Conservation (phyloP, 805 yeast species). For the Candida dajiaensis region DNA sequence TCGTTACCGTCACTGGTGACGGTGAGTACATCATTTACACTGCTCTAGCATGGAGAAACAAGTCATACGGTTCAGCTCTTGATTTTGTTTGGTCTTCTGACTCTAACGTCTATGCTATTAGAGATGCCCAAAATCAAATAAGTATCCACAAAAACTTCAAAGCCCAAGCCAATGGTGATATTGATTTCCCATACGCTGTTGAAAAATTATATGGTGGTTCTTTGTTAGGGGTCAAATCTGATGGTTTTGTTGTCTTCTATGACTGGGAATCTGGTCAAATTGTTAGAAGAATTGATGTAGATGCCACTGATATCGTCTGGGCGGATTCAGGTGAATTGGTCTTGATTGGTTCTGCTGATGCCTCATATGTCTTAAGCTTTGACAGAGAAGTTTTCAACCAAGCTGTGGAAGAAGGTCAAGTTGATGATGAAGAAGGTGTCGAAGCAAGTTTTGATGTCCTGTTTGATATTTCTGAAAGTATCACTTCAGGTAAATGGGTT, state of each 20-base stretch:
- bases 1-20: slow-evolving; percentile 95
- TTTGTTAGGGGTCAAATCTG: slow-evolving; percentile 78
- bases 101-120: slow-evolving; percentile 78
- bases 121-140: slow-evolving; percentile 61
- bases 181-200: slow-evolving; percentile 65
- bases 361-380: slow-evolving; percentile 73
- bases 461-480: slow-evolving; percentile 72
- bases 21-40: slow-evolving; percentile 96
- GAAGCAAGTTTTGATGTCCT: slow-evolving; percentile 82
- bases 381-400: slow-evolving; percentile 61
- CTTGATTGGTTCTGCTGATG: slow-evolving; percentile 63
- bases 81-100: slow-evolving; percentile 96
- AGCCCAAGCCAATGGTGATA: slow-evolving; percentile 56
- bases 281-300: slow-evolving; percentile 87
- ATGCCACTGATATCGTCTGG: slow-evolving; percentile 80
- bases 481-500: slow-evolving; percentile 90
- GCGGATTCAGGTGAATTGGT: slow-evolving; percentile 89
- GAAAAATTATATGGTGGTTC: slow-evolving; percentile 86
- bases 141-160: slow-evolving; percentile 80
- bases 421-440: slow-evolving; percentile 81
- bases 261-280: slow-evolving; percentile 89
- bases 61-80: slow-evolving; percentile 81
- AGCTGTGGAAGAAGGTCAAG: slow-evolving; percentile 50
- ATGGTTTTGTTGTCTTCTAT: slow-evolving; percentile 79
- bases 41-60: slow-evolving; percentile 97